A percentile compares a stretch with the other conserved stretches of the same genome.
Conservation (phyloP, 1,284 basidiomycete species). For the Sphaerobolus stellatus region DNA sequence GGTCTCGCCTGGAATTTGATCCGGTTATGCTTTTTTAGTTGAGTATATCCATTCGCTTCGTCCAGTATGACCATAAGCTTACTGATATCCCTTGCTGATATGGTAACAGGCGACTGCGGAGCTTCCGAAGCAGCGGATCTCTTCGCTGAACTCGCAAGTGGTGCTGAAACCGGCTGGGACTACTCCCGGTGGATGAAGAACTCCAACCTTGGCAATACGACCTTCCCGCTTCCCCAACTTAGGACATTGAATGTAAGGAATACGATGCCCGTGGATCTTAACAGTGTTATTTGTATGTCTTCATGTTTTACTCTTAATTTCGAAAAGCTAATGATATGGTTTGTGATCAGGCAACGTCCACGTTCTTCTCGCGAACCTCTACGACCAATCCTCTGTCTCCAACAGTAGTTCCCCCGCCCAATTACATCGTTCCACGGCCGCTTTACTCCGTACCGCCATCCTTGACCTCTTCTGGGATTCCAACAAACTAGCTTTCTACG, state of each 20-base stretch:
- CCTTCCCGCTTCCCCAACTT: slow-evolving; percentile 50
- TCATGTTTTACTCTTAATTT: slow-evolving; percentile 1
- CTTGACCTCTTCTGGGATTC: slow-evolving; percentile 87
- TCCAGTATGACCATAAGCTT: too few species aligned
- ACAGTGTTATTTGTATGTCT: slow-evolving; percentile 77
- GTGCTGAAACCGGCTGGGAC: slow-evolving; percentile 78
- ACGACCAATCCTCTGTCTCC: too few species aligned
- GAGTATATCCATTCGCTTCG: too few species aligned
- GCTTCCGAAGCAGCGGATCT: slow-evolving; percentile 62
- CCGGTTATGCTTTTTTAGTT: too few species aligned
- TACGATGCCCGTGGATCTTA: slow-evolving; percentile 76
- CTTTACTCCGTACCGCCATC: slow-evolving; percentile 62
- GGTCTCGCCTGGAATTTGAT: too few species aligned
- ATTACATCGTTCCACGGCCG: slow-evolving; percentile 58
- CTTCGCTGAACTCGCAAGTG: slow-evolving; percentile 88
- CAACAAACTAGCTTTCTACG: slow-evolving; percentile 82
- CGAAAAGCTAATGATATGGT: neutral
- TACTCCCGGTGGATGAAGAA: slow-evolving; percentile 50
- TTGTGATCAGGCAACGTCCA: slow-evolving; percentile 70
- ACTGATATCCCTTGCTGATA: too few species aligned
- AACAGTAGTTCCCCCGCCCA: slow-evolving; percentile 40
- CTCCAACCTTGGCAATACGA: slow-evolving; percentile 43
- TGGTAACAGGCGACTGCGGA: too few species aligned
- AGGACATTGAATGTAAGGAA: slow-evolving; percentile 70
- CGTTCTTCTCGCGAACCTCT: slow-evolving; percentile 62